A percentile compares a stretch with the other conserved stretches of the same genome.
These are phyloP conservation scores for Fagopyrum homotropicum DNA, from an alignment of 148 eudicot genomes.

Conservation along the genomic window DNA sequence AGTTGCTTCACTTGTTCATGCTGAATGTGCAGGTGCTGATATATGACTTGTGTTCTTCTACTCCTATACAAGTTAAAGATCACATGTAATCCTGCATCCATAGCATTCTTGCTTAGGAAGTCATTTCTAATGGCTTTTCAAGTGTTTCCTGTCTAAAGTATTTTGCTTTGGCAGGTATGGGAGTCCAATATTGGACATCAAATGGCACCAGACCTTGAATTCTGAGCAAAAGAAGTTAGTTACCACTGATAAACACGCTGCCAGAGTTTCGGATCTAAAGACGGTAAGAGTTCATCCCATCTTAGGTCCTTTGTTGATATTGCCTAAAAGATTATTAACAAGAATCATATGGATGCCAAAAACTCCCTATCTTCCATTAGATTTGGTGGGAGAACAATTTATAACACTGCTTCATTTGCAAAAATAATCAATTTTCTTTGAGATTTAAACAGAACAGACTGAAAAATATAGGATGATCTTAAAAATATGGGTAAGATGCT, in stretches of 20 bases:
- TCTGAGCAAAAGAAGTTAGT: conserved; percentile 58
- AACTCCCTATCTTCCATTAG: neutral
- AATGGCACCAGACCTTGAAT: conserved; percentile 84
- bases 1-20: conserved; percentile 12
- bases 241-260: conserved; percentile 70
- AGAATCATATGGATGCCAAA: neutral
- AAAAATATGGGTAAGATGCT: neutral
- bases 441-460: neutral
- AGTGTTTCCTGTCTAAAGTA: neutral
- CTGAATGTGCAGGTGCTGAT: conserved; percentile 57
- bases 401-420: neutral
- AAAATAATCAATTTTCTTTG: neutral
- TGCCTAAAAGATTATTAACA: neutral
- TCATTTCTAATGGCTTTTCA: neutral
- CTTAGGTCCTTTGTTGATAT: conserved; percentile 12
- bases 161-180: conserved; percentile 60
- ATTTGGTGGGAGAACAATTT: neutral
- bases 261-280: conserved; percentile 93
- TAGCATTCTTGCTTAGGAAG: neutral
- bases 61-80: conserved; percentile 80
- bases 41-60: conserved; percentile 85
- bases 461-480: neutral
- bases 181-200: conserved; percentile 73
- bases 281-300: conserved; percentile 41
- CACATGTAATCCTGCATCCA: conserved; percentile 68